phyloP scores from a whole-genome alignment of 371 early-diverging fungal genomes.

The Apophysomyces ossiformis region DNA sequence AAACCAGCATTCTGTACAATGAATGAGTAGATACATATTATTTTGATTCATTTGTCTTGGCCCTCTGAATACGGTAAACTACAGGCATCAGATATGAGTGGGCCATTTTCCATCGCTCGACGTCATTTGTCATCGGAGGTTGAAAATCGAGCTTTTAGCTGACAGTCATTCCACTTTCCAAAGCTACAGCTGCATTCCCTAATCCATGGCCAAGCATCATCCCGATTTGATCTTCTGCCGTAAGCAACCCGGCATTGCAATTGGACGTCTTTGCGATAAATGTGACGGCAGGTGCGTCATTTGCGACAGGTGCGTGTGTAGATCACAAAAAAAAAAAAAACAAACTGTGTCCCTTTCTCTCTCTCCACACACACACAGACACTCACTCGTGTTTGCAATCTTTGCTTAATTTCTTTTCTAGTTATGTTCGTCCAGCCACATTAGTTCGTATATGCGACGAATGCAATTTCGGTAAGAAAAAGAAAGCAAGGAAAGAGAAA shows the following conservation, averaged over 20 bases:
- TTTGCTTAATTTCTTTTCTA: slow-evolving; percentile 16
- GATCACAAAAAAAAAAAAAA: neutral
- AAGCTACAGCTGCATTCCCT: neutral
- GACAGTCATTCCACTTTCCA: too few relatives aligned
- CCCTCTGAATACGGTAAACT: too few relatives aligned
- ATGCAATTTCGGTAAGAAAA: slow-evolving; percentile 85
- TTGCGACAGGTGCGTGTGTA: slow-evolving; percentile 81
- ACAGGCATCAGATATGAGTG: too few relatives aligned
- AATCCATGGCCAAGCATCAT: slow-evolving; percentile 85
- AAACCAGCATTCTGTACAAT: too few relatives aligned
- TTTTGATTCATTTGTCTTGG: too few relatives aligned
- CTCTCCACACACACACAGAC: too few relatives aligned
- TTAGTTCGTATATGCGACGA: slow-evolving; percentile 95
- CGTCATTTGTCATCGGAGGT: too few relatives aligned
- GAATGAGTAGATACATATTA: too few relatives aligned
- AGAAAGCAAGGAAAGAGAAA: neutral
- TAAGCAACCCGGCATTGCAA: slow-evolving; percentile 94
- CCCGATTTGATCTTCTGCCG: slow-evolving; percentile 96
- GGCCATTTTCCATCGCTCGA: too few relatives aligned
- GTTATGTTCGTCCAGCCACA: slow-evolving; percentile 87
- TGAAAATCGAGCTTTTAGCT: too few relatives aligned
- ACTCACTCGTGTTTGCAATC: neutral
- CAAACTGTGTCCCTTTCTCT: too few relatives aligned
- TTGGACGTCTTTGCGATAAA: slow-evolving; percentile 95
- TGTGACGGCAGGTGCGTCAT: slow-evolving; percentile 95